phyloP scores from a whole-genome alignment of 305 asterid species.

The Nicotiana rustica region DNA sequence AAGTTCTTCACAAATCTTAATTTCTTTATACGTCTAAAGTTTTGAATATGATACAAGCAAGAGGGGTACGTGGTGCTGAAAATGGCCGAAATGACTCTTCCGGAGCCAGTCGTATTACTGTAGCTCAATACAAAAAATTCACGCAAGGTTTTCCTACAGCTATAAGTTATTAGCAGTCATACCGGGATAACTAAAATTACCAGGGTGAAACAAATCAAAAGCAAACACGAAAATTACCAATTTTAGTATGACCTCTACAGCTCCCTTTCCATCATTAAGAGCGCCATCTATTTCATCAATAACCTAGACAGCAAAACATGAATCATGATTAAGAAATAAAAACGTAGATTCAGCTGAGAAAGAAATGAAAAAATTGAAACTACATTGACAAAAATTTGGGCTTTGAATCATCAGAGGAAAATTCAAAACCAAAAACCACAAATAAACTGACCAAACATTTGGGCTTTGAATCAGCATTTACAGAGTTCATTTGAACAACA shows the following conservation, averaged over 20 bases:
- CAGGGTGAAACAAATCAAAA: conserved; percentile 23
- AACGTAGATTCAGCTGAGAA: background rate
- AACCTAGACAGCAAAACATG: conserved; percentile 51
- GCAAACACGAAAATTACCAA: conserved; percentile 60
- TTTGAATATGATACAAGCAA: conserved; percentile 9
- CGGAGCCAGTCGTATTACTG: background rate
- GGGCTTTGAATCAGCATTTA: conserved; percentile 89
- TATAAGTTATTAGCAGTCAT: background rate
- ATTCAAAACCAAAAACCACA: conserved; percentile 23
- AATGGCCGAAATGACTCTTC: background rate
- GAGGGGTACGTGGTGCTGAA: conserved; percentile 12
- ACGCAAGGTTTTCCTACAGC: background rate
- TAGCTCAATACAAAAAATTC: background rate
- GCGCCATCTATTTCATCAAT: conserved; percentile 99
- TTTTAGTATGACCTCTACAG: conserved; percentile 83
- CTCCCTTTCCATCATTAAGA: conserved; percentile 98
- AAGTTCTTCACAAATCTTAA: conserved; percentile 30
- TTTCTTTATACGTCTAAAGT: background rate
- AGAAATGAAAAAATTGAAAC: conserved; percentile 24
- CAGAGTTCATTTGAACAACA: conserved; percentile 94
- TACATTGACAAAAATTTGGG: conserved; percentile 41
- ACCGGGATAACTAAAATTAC: conserved; percentile 1
- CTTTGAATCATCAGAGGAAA: conserved; percentile 26
- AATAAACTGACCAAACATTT: conserved; percentile 88
- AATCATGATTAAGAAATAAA: background rate